A percentile compares a stretch with the other conserved stretches of the same genome.
Conservation (phyloP, 352 stramenopile species). For the Globisporangium uncinulatum region DNA sequence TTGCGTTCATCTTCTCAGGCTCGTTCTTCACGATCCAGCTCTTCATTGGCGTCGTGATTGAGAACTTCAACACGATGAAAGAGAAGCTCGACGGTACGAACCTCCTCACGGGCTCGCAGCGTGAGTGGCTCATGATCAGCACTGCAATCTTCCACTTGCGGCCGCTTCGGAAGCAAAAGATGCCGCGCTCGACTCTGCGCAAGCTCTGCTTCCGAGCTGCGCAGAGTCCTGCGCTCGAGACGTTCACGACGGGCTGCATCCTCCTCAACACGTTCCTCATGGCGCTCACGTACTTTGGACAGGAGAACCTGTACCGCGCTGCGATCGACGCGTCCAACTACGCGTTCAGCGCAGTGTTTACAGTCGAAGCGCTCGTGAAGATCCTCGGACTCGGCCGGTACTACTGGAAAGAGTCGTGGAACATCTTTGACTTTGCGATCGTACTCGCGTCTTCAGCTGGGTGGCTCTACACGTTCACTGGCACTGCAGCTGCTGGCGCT, state of each 20-base stretch:
- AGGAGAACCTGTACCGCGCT: conserved; percentile 47
- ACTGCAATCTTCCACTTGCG: conserved; percentile 36
- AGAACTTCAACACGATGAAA: conserved; percentile 87
- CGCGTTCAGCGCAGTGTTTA: conserved; percentile 80
- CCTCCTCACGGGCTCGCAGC: conserved; percentile 66
- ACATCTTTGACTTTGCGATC: conserved; percentile 81
- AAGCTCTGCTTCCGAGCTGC: conserved; percentile 38
- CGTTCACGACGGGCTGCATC: conserved; percentile 76
- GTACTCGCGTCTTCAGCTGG: conserved; percentile 39
- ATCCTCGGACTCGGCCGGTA: conserved; percentile 56
- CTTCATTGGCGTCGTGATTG: conserved; percentile 90
- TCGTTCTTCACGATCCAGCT: conserved; percentile 90
- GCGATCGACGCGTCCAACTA: conserved; percentile 73
- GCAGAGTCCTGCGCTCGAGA: conserved; percentile 55
- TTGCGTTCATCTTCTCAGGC: conserved; percentile 84
- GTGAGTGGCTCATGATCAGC: conserved; percentile 71
- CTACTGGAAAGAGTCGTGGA: conserved; percentile 82
- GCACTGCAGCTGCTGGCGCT: conserved; percentile 21
- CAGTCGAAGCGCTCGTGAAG: conserved; percentile 75
- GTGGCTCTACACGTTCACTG: conserved; percentile 37
- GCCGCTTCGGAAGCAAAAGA: conserved; percentile 34
- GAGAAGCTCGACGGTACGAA: conserved; percentile 53
- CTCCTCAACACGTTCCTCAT: conserved; percentile 84
- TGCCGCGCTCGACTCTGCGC: conserved; percentile 28
- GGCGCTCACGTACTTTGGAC: conserved; percentile 76